These are phyloP conservation scores for Rhizopus stolonifer DNA, from an alignment of 371 early-diverging fungal species.

Conservation along the genomic window DNA sequence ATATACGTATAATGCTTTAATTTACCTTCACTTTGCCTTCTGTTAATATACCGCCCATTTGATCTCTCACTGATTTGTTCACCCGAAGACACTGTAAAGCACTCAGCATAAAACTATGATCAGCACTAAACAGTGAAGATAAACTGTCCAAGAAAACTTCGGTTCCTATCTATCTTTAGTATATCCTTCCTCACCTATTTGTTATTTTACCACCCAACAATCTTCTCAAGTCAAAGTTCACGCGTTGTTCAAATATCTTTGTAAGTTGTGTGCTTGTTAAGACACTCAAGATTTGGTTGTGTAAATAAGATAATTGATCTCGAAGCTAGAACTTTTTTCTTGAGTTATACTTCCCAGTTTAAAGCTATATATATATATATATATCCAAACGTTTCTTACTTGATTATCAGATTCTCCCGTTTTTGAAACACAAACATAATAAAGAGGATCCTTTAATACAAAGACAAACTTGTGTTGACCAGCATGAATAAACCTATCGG, in stretches of 20 bases:
- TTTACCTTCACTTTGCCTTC: slow-evolving; percentile 38
- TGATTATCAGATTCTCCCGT: slow-evolving; percentile 82
- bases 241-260: slow-evolving; percentile 81
- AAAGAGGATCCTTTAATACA: slow-evolving; percentile 76
- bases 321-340: slow-evolving; percentile 60
- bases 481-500: slow-evolving; percentile 72
- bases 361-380: too few relatives aligned
- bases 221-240: slow-evolving; percentile 88
- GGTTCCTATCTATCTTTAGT: slow-evolving; percentile 56
- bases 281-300: slow-evolving; percentile 86
- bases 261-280: slow-evolving; percentile 82
- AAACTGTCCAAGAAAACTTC: slow-evolving; percentile 87
- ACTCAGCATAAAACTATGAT: slow-evolving; percentile 75
- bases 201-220: slow-evolving; percentile 58
- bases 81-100: slow-evolving; percentile 78
- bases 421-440: slow-evolving; percentile 78
- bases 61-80: slow-evolving; percentile 63
- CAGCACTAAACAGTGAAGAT: slow-evolving; percentile 65
- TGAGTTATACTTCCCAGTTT: too few relatives aligned
- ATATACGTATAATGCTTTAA: too few relatives aligned
- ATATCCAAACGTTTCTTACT: slow-evolving; percentile 35
- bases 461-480: slow-evolving; percentile 85
- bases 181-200: neutral
- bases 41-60: slow-evolving; percentile 59
- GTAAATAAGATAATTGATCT: slow-evolving; percentile 77